Evolutionary conservation across 352 stramenopile species (phyloP), one percentile per base, ranked within the genome.

Genomic region (Achlya hypogyna): DNA sequence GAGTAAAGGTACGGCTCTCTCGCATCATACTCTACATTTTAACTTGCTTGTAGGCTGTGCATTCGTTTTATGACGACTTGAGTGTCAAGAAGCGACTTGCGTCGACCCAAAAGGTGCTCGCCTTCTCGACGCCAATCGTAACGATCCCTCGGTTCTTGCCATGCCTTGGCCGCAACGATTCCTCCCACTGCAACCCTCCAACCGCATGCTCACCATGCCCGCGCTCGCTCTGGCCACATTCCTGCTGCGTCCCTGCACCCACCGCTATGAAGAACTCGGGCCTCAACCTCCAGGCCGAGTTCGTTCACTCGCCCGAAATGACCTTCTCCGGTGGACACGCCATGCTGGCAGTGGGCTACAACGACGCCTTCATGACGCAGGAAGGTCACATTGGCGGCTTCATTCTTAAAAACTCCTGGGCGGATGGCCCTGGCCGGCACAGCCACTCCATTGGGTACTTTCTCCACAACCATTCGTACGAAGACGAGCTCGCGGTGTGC

Each of bases 381-480:
- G 76, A 86, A 45, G 81, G 81, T 62, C 81, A 74, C 66, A 86
- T 75, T 0, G 81, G 78, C 29, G 81, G 78, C 43, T 86, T 82
- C 63, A 85, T 89, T 51, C 72, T 89, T 40, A 89, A 89, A 73
- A 89, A 89, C 75, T 89, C 81, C 64, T 89, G 81, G 78, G 82
- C 74, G 51, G 81, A 89, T 42, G 77, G 81, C 43, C 79, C 84
- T 43, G 79, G 81, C 27, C 76, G 76, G 25, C 78, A 78, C 49
- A 86, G 77, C 40, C 81, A 89, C 69, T 84, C 75, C 73, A 69
- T 81, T 43, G 78, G 79, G 72, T 89, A 85, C 62, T 89, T 78
- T 78, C 47, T 87, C 53, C 77, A 89, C 53, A 78, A 87, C 62
- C 75, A 87, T 53, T 79, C 78, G 42, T 76, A 89, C 31, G 86